These are phyloP conservation scores for Fonsecaea nubica DNA, from an alignment of 2,329 filamentous ascomycete genomes.

Conservation along the genomic window DNA sequence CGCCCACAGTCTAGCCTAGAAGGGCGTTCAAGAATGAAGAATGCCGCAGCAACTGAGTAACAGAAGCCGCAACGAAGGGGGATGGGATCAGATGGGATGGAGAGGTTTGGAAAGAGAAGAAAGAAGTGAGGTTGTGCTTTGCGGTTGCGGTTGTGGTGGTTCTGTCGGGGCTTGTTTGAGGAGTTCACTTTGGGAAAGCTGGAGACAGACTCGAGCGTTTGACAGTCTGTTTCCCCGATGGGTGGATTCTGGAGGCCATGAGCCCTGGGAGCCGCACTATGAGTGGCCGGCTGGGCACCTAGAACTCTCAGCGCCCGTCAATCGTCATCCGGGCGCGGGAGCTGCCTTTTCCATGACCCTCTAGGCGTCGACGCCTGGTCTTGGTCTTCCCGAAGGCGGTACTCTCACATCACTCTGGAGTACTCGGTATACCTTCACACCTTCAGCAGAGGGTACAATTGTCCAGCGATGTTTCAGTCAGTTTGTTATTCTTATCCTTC, in stretches of 20 bases:
- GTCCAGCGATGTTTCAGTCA: conserved; percentile 3
- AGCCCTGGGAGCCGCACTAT: neutral
- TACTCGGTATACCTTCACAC: neutral
- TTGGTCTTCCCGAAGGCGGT: neutral
- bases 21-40: conserved; percentile 3
- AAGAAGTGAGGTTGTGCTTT: conserved; percentile 15
- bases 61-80: conserved; percentile 15
- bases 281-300: conserved; percentile 10
- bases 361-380: neutral
- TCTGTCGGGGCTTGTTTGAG: conserved; percentile 20
- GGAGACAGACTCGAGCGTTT: conserved; percentile 16
- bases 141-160: conserved; percentile 15
- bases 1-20: conserved; percentile 14
- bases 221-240: conserved; percentile 17
- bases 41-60: conserved; percentile 10
- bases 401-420: neutral
- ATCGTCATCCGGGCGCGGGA: conserved; percentile 19
- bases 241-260: conserved; percentile 8
- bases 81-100: conserved; percentile 18
- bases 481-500: conserved; percentile 7
- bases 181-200: conserved; percentile 12
- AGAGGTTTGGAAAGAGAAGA: conserved; percentile 22
- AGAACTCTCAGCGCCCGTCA: conserved; percentile 1
- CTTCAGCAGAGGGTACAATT: neutral
- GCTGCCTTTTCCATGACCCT: neutral